Conservation (phyloP, 768 basidiomycete genomes). For the Amanita polypyramis region DNA sequence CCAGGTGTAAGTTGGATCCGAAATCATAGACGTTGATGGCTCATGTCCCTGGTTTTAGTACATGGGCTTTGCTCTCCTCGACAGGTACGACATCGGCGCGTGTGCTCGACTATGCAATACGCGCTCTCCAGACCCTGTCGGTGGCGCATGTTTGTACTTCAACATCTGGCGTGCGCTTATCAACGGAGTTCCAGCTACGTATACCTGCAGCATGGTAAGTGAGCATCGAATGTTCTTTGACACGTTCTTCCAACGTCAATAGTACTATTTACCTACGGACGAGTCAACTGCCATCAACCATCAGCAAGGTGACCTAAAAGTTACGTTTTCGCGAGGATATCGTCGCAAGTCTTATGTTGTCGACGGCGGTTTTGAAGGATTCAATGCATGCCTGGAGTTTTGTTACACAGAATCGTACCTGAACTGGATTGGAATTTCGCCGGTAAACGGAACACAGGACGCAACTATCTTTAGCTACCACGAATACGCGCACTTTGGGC, state of each 20-base stretch:
- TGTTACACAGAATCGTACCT: constrained; percentile 27
- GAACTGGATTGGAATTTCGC: constrained; percentile 30
- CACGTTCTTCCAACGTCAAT: neutral
- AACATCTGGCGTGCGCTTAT: constrained; percentile 45
- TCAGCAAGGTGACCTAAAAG: constrained; percentile 33
- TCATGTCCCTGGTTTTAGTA: constrained; percentile 20
- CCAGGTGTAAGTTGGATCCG: constrained; percentile 24
- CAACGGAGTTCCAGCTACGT: constrained; percentile 33
- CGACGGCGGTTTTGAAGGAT: constrained; percentile 37
- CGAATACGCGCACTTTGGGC: constrained; percentile 29
- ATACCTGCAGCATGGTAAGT: constrained; percentile 39
- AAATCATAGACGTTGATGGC: neutral
- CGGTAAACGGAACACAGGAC: constrained; percentile 26
- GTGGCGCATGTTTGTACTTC: constrained; percentile 40
- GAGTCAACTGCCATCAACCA: constrained; percentile 33
- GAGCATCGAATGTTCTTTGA: neutral
- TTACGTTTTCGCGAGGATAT: constrained; percentile 39
- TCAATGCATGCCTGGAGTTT: constrained; percentile 25
- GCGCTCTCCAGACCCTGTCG: constrained; percentile 28
- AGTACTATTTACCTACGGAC: constrained; percentile 37
- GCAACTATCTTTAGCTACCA: constrained; percentile 34
- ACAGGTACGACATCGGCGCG: constrained; percentile 35
- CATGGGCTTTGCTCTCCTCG: constrained; percentile 42
- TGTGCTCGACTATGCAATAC: constrained; percentile 35
- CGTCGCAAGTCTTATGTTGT: constrained; percentile 24